Conservation (phyloP, 805 yeast genomes). For the Candida methanosorbosa region DNA sequence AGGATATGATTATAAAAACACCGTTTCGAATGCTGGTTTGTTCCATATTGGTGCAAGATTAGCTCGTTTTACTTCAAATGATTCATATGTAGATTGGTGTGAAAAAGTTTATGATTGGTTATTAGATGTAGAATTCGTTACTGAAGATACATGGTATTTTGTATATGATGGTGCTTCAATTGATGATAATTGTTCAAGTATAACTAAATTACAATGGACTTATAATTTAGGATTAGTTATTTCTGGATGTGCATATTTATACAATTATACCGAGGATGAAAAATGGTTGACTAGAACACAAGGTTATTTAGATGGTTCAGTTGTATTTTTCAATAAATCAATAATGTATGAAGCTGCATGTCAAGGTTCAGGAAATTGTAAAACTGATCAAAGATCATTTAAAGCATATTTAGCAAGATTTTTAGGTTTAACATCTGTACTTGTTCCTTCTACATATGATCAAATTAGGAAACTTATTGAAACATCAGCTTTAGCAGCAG, state of each 20-base stretch:
- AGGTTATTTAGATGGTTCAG: slow-evolving; percentile 44
- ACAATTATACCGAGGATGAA: slow-evolving; percentile 58
- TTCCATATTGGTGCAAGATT: slow-evolving; percentile 84
- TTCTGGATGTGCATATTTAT: slow-evolving; percentile 75
- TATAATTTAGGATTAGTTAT: slow-evolving; percentile 78
- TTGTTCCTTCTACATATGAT: slow-evolving; percentile 50
- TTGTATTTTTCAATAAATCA: slow-evolving; percentile 44
- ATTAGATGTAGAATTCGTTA: slow-evolving; percentile 40
- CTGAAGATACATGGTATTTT: slow-evolving; percentile 31
- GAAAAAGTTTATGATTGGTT: slow-evolving; percentile 79
- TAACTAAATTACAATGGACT: slow-evolving; percentile 66
- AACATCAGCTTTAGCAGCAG: slow-evolving; percentile 58
- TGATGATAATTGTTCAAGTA: slow-evolving; percentile 49
- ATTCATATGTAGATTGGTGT: slow-evolving; percentile 66
- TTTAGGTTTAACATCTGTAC: slow-evolving; percentile 62
- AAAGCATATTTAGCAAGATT: slow-evolving; percentile 75
- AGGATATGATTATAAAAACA: slow-evolving; percentile 88
- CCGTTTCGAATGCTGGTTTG: slow-evolving; percentile 84
- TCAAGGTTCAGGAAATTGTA: slow-evolving; percentile 55
- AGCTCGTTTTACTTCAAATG: slow-evolving; percentile 74
- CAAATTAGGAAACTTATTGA: slow-evolving; percentile 29
- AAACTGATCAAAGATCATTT: slow-evolving; percentile 87
- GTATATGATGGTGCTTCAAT: slow-evolving; percentile 65
- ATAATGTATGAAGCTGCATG: slow-evolving; percentile 82
- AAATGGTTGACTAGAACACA: slow-evolving; percentile 60